These are phyloP conservation scores for Closterium sp. DNA, from an alignment of 139 green algal species.

Conservation along the genomic window DNA sequence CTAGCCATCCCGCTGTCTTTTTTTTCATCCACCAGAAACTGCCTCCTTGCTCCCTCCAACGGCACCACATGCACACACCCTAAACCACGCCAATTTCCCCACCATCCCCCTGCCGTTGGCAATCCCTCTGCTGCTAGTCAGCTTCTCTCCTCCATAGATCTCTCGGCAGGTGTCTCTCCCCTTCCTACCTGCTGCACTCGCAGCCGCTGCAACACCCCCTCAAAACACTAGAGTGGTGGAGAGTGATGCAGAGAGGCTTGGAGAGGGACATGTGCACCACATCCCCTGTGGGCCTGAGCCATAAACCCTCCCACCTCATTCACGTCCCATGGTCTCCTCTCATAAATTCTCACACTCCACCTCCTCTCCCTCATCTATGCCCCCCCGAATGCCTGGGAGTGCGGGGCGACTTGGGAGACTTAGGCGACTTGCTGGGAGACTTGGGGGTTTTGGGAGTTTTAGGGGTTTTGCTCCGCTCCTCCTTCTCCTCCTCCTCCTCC, in stretches of 20 bases:
- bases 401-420: neutral
- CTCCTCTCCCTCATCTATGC: neutral
- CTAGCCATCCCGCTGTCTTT: neutral
- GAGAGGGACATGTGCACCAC: no score
- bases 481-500: constrained; percentile 13
- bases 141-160: neutral
- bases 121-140: neutral
- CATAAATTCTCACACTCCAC: neutral
- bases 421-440: neutral
- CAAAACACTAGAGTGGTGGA: no score
- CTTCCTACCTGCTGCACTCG: neutral
- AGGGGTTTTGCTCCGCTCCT: constrained; percentile 35
- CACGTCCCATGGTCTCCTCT: neutral
- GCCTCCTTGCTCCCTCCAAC: neutral
- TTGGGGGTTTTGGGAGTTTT: neutral
- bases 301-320: no score
- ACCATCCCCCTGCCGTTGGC: neutral
- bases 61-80: neutral
- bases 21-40: neutral
- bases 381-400: neutral
- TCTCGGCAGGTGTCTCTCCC: no score
- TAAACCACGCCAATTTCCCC: no score
- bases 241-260: no score
- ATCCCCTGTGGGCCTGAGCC: no score
- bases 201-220: no score